Percentiles rank a stretch among this genome's conserved stretches.
These are phyloP conservation scores for Mycena kentingensis DNA, from an alignment of 768 basidiomycete genomes.

Conservation along the genomic window DNA sequence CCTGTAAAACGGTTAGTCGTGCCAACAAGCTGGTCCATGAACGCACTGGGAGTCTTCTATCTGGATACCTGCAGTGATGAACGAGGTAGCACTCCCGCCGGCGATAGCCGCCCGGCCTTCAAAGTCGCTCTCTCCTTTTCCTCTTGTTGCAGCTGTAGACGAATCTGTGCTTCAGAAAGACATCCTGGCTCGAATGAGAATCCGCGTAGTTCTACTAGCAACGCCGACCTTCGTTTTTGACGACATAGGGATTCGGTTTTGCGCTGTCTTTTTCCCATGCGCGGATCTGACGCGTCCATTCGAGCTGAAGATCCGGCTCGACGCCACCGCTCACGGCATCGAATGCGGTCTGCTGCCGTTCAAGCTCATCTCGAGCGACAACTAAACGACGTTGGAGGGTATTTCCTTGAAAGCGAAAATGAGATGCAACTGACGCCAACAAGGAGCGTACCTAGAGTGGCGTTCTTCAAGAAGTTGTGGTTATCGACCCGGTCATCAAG, in stretches of 20 bases:
- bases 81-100: background rate
- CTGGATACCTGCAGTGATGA: background rate
- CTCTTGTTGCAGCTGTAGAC: background rate
- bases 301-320: background rate
- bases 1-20: background rate
- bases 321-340: background rate
- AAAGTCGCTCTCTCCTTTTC: background rate
- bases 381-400: too few relatives aligned
- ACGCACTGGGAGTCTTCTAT: conserved; percentile 11
- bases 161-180: background rate
- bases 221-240: too few relatives aligned
- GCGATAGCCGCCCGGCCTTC: background rate
- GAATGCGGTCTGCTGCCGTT: background rate
- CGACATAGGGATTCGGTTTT: too few relatives aligned
- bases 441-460: background rate
- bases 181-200: background rate
- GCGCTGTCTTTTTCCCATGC: conserved; percentile 2
- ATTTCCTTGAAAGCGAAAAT: too few relatives aligned
- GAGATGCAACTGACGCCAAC: too few relatives aligned
- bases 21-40: too few relatives aligned
- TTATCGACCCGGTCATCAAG: conserved; percentile 30
- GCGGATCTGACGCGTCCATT: background rate
- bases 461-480: conserved; percentile 15
- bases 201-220: background rate
- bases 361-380: conserved; percentile 5